phyloP scores from a whole-genome alignment of 495 filamentous ascomycete genomes.

The Neurospora tetrasperma region DNA sequence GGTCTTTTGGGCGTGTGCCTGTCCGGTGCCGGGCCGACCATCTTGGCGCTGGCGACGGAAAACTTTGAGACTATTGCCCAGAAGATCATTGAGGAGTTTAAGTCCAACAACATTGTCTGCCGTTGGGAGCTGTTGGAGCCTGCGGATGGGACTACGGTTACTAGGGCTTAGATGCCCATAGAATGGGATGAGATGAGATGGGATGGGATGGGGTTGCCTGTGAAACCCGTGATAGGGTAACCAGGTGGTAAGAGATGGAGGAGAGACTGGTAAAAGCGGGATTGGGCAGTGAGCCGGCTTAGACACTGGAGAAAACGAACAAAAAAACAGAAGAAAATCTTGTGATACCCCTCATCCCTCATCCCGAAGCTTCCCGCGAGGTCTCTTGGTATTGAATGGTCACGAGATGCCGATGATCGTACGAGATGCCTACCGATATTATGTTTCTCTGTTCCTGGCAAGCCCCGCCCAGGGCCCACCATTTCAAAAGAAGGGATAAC shows the following conservation, averaged over 20 bases:
- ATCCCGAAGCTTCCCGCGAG: too few species aligned
- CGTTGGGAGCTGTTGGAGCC: conserved; percentile 81
- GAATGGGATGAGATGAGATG: not conserved
- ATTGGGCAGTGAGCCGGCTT: not conserved
- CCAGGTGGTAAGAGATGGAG: not conserved
- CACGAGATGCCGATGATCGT: not conserved
- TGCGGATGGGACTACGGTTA: conserved; percentile 69
- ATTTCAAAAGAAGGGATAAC: not conserved
- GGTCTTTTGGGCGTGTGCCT: conserved; percentile 88
- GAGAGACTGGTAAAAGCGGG: not conserved
- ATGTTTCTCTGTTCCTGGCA: not conserved
- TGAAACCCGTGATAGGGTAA: not conserved
- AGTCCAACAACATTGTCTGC: conserved; percentile 53
- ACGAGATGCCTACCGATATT: not conserved
- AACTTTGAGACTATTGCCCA: conserved; percentile 79
- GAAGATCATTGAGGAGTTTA: conserved; percentile 59
- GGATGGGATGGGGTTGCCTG: not conserved
- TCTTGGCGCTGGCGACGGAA: conserved; percentile 79
- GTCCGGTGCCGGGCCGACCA: conserved; percentile 88
- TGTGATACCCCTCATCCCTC: conserved; percentile 9
- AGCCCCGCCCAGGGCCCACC: not conserved
- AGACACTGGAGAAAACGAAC: not conserved
- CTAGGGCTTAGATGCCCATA: conserved; percentile 7
- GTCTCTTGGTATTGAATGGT: too few species aligned
- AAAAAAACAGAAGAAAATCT: conserved; percentile 5